A percentile compares a stretch with the other conserved stretches of the same genome.
phyloP scores from a whole-genome alignment of 345 rosid genomes.

The Eucalyptus urophylla region DNA sequence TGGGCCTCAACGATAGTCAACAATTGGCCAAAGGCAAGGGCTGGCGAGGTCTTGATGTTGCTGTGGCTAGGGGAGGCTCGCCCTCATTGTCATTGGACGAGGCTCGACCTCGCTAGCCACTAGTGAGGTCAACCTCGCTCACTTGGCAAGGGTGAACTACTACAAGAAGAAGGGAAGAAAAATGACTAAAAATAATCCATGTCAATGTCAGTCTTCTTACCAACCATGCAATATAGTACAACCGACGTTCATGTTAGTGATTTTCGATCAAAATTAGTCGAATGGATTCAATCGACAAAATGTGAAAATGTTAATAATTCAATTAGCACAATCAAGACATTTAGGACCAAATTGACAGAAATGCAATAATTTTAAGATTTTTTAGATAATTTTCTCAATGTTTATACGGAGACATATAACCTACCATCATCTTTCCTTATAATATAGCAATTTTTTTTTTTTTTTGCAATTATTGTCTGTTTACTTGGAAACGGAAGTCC shows the following conservation, averaged over 20 bases:
- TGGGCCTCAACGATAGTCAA: not conserved
- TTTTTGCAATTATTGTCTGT: not conserved
- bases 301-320: not conserved
- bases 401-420: not conserved
- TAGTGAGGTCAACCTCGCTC: not conserved
- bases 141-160: not conserved
- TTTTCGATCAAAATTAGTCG: not conserved
- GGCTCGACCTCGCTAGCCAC: not conserved
- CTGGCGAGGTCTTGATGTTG: rapidly evolving
- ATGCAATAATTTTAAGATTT: not conserved
- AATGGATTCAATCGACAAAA: too few species aligned
- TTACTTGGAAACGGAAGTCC: not conserved
- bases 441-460: not conserved
- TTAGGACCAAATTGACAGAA: not conserved
- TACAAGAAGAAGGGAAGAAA: not conserved
- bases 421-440: not conserved
- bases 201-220: too few species aligned
- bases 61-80: not conserved
- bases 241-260: rapidly evolving
- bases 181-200: not conserved
- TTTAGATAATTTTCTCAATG: not conserved
- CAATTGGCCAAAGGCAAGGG: not conserved
- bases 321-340: not conserved
- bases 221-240: too few species aligned
- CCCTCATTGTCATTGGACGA: not conserved